These are phyloP conservation scores for Pestalotiopsis sp. DNA, from an alignment of 2,329 filamentous ascomycete species.

Conservation along the genomic window DNA sequence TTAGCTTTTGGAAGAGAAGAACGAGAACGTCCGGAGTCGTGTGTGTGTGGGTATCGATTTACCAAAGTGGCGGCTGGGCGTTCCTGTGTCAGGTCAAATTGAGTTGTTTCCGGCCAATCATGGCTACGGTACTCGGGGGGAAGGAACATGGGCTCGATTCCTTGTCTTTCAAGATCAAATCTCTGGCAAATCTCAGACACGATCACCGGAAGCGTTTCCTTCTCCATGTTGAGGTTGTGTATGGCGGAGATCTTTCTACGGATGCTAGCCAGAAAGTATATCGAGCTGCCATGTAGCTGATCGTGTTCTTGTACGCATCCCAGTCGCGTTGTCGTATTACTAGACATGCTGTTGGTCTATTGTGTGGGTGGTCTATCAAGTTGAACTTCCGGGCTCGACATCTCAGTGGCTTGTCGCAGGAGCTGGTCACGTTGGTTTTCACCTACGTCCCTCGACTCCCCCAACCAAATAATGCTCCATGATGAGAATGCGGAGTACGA, in stretches of 20 bases:
- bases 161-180: background rate
- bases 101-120: conserved; percentile 7
- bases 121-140: background rate
- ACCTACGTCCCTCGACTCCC: too few relatives aligned
- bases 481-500: too few relatives aligned
- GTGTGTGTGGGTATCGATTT: background rate
- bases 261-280: background rate
- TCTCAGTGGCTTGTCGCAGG: too few relatives aligned
- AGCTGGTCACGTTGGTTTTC: too few relatives aligned
- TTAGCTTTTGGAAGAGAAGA: background rate
- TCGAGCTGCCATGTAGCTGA: background rate
- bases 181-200: conserved; percentile 8
- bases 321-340: background rate
- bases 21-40: background rate
- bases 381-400: too few relatives aligned
- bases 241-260: background rate
- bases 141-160: background rate
- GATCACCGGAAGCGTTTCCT: background rate
- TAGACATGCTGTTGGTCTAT: too few relatives aligned
- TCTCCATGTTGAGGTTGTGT: background rate
- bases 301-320: background rate
- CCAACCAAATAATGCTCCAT: too few relatives aligned
- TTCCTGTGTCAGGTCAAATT: background rate
- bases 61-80: background rate
- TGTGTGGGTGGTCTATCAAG: too few relatives aligned